Evolutionary conservation across 2,329 filamentous ascomycete species (phyloP).

Genomic region (Botrytis galanthina): DNA sequence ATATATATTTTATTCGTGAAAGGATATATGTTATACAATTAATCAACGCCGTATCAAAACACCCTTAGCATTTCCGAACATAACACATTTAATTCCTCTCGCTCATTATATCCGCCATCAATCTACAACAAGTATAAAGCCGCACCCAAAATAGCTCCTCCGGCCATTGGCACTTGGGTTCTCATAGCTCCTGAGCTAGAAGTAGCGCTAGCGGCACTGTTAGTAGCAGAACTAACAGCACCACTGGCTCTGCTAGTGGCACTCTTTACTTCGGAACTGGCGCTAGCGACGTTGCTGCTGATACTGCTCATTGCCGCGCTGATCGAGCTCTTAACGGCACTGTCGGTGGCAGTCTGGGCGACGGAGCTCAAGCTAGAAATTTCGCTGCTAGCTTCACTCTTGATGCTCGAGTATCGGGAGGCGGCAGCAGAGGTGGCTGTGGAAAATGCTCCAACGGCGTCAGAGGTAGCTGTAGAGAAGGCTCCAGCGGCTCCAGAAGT

Average conservation of each 20-base stretch:
- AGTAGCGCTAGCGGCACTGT: neutral
- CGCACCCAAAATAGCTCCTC: conserved; percentile 15
- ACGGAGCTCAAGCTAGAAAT: conserved; percentile 15
- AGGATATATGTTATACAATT: neutral
- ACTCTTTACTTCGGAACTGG: neutral
- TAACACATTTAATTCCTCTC: neutral
- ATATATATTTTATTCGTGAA: conserved; percentile 1
- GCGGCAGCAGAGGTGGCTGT: conserved; percentile 6
- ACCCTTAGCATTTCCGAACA: neutral
- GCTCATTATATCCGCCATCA: conserved; percentile 4
- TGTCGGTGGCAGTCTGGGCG: conserved; percentile 10
- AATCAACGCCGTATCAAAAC: neutral
- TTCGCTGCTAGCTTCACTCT: conserved; percentile 9
- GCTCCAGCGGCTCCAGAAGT: neutral
- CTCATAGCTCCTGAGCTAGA: conserved; percentile 19
- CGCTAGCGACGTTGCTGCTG: conserved; percentile 7
- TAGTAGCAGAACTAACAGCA: neutral
- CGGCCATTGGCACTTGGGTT: conserved; percentile 18
- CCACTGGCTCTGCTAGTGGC: conserved; percentile 12
- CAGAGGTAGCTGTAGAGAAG: neutral
- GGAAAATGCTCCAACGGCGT: neutral
- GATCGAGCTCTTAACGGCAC: conserved; percentile 14
- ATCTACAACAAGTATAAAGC: conserved; percentile 19
- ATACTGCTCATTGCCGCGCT: conserved; percentile 13
- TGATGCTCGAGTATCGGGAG: neutral